Percentiles rank a stretch among this genome's conserved stretches.
These are phyloP conservation scores for Debaryomyces robertsiae DNA, from an alignment of 1,139 yeast genomes.

Conservation along the genomic window DNA sequence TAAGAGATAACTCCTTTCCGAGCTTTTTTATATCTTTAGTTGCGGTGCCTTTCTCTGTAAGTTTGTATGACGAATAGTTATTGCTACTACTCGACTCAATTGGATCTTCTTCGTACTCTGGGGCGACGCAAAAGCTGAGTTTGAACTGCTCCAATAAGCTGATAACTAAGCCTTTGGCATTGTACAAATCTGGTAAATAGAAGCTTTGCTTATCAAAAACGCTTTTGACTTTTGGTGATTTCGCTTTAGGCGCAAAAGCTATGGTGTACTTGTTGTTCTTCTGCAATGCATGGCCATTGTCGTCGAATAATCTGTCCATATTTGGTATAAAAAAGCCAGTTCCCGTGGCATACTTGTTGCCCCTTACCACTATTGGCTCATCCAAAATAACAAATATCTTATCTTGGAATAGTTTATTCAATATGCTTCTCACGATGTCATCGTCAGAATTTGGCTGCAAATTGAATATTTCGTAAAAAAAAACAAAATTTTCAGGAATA, in stretches of 20 bases:
- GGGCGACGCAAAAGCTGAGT: not conserved
- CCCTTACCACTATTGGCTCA: conserved; percentile 12
- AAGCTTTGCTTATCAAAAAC: conserved; percentile 12
- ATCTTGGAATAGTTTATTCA: conserved; percentile 22
- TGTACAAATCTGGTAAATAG: conserved; percentile 18
- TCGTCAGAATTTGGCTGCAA: conserved; percentile 8
- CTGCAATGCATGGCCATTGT: conserved; percentile 13
- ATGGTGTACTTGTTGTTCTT: conserved; percentile 14
- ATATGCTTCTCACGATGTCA: conserved; percentile 11
- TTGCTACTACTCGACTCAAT: conserved; percentile 9
- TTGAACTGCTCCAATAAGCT: conserved; percentile 3
- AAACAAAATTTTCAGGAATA: conserved; percentile 18
- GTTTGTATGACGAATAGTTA: not conserved
- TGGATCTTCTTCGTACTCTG: conserved; percentile 9
- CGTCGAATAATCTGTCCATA: conserved; percentile 14
- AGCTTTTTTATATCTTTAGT: not conserved
- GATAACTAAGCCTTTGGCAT: not conserved
- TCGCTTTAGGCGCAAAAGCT: conserved; percentile 20
- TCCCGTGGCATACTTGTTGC: conserved; percentile 15
- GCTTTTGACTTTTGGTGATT: not conserved
- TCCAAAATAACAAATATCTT: conserved; percentile 15
- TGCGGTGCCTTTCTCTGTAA: not conserved
- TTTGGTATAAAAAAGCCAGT: conserved; percentile 16
- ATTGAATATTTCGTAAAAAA: conserved; percentile 15
- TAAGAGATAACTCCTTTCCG: not conserved